Percentiles rank a stretch among this genome's conserved stretches.
Conservation (phyloP, 2,329 filamentous ascomycete species). For the Cordyceps cicadae region DNA sequence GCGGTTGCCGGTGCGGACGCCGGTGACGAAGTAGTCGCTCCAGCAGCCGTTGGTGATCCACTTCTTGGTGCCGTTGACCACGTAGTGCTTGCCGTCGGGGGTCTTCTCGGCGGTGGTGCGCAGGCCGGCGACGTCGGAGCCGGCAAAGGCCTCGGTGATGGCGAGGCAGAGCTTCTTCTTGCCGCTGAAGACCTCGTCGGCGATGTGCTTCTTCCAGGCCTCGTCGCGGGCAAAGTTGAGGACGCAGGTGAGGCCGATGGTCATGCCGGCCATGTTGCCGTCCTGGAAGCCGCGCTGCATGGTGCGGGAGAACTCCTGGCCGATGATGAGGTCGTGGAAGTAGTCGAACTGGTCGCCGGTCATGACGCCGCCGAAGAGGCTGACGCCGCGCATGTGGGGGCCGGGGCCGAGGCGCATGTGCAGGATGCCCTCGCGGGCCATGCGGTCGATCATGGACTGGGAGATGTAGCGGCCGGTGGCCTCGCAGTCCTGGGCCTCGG, state of each 20-base stretch:
- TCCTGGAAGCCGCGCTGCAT: slow-evolving; percentile 77
- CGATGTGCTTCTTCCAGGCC: slow-evolving; percentile 56
- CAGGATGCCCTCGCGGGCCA: slow-evolving; percentile 65
- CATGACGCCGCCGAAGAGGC: slow-evolving; percentile 59
- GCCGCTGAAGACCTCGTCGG: slow-evolving; percentile 65
- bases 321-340: slow-evolving; percentile 72
- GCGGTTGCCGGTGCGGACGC: slow-evolving; percentile 70
- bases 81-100: slow-evolving; percentile 63
- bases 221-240: slow-evolving; percentile 68
- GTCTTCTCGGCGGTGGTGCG: slow-evolving; percentile 73
- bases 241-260: slow-evolving; percentile 71
- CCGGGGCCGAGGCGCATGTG: slow-evolving; percentile 80
- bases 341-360: slow-evolving; percentile 79
- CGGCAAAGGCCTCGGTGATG: slow-evolving; percentile 83
- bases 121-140: slow-evolving; percentile 68
- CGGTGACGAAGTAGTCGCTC: slow-evolving; percentile 75
- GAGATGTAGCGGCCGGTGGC: slow-evolving; percentile 62
- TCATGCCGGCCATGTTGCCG: slow-evolving; percentile 81
- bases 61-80: slow-evolving; percentile 69
- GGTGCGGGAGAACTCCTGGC: slow-evolving; percentile 63
- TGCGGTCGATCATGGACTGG: slow-evolving; percentile 65
- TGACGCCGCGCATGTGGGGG: slow-evolving; percentile 66
- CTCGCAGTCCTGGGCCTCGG: slow-evolving; percentile 71
- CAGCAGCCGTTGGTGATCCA: slow-evolving; percentile 81
- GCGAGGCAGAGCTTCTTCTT: slow-evolving; percentile 84